phyloP scores from a whole-genome alignment of 2,329 filamentous ascomycete genomes.

The Simplicillium aogashimaense region DNA sequence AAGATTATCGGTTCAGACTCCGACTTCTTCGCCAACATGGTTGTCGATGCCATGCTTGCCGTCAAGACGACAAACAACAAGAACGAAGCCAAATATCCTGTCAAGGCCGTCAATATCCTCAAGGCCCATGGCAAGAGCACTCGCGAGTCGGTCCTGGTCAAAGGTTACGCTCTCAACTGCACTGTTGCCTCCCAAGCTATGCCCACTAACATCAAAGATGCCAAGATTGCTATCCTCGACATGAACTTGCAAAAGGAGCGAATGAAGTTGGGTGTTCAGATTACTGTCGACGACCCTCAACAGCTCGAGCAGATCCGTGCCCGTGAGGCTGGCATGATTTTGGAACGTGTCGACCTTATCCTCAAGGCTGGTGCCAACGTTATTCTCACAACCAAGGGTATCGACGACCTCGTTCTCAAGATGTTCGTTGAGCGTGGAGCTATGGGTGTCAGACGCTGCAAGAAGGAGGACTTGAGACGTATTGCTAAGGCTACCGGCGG shows the following conservation, averaged over 20 bases:
- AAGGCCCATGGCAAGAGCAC: constrained; percentile 95
- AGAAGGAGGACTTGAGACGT: constrained; percentile 94
- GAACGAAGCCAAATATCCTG: constrained; percentile 89
- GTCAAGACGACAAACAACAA: constrained; percentile 90
- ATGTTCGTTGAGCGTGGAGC: constrained; percentile 88
- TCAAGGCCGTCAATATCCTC: constrained; percentile 97
- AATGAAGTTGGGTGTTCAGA: constrained; percentile 98
- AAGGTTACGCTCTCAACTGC: constrained; percentile 97
- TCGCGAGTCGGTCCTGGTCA: constrained; percentile 80
- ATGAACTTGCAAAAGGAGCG: constrained; percentile 99
- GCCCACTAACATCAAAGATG: constrained; percentile 83
- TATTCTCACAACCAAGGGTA: constrained; percentile 93
- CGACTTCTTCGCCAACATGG: constrained; percentile 96
- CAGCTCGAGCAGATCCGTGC: constrained; percentile 96
- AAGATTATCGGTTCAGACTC: constrained; percentile 96
- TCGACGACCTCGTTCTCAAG: constrained; percentile 92
- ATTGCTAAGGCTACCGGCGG: constrained; percentile 96
- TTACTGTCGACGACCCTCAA: constrained; percentile 93
- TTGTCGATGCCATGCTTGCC: constrained; percentile 89
- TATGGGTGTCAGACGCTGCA: constrained; percentile 92
- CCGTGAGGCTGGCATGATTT: constrained; percentile 83
- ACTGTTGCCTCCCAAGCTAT: constrained; percentile 97
- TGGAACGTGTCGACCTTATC: constrained; percentile 94
- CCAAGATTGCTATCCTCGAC: constrained; percentile 92
- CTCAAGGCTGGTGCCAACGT: constrained; percentile 96